Conservation (phyloP, 768 basidiomycete genomes). For the Boletus reticuloceps region DNA sequence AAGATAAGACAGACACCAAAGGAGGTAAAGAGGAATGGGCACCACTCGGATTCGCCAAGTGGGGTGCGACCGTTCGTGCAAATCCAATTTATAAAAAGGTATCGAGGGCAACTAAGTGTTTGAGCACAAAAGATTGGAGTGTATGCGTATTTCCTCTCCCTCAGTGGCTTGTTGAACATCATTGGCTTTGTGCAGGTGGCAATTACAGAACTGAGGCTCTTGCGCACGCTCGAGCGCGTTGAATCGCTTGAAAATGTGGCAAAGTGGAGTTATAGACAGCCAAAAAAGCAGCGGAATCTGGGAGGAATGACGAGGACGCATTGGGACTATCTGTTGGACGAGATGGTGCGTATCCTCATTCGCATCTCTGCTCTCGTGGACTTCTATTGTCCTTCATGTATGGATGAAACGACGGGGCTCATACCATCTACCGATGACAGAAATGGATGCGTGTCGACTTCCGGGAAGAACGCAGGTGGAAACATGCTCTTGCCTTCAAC, state of each 20-base stretch:
- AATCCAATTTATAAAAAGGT: constrained; percentile 77
- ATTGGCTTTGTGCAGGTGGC: constrained; percentile 53
- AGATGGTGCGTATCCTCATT: constrained; percentile 66
- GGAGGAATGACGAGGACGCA: constrained; percentile 77
- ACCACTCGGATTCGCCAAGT: constrained; percentile 64
- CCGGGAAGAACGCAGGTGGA: constrained; percentile 92
- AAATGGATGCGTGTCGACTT: constrained; percentile 98
- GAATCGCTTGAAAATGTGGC: constrained; percentile 77
- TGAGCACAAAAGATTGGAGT: constrained; percentile 80
- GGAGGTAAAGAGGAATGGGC: constrained; percentile 62
- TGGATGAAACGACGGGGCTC: constrained; percentile 2
- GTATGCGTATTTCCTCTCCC: constrained; percentile 44
- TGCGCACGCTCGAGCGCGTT: constrained; percentile 80
- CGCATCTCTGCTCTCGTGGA: neutral
- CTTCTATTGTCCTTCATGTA: neutral
- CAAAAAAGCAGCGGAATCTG: constrained; percentile 87
- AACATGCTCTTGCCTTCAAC: constrained; percentile 78
- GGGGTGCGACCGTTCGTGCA: constrained; percentile 71
- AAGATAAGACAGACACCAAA: constrained; percentile 45
- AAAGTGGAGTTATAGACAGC: constrained; percentile 91
- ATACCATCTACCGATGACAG: constrained; percentile 38
- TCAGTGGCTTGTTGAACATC: neutral
- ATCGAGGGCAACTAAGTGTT: constrained; percentile 68
- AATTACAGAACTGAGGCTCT: constrained; percentile 71
- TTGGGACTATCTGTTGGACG: constrained; percentile 95